Base-by-base conservation (phyloP, 2,329 filamentous ascomycete species). In the Xylaria digitata region DNA sequence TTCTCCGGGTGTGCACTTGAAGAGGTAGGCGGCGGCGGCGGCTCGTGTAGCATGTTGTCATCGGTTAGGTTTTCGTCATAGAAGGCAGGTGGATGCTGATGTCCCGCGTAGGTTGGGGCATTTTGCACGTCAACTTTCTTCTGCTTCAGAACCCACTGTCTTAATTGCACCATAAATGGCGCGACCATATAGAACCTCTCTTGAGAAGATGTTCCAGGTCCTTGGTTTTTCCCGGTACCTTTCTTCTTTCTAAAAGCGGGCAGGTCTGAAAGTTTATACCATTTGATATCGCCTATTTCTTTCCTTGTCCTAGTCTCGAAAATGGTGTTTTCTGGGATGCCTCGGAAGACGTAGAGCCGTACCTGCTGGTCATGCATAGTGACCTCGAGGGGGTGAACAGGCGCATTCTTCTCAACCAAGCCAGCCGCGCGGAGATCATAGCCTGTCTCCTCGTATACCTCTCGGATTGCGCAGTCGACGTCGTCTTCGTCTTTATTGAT, bases 141-240 rank as follows among this genome's bases (percentile, higher is more conserved):
- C 80, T 97, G 93, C 70, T 91, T 87, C n/a, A 89, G 83, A 53
- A 98, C 93, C 94, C 94, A 98, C 78, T 93, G 93, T 79, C 93
- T 94, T 55, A 99, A 80, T 6, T 89, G 92, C 1, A 89, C 89
- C 61, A 98, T 83, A 76, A 99, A 99, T 0, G 95, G 94, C 0
- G 94, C 94, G 19, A 99, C 96, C 93, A 98, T 97, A 80, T 97
- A 99, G 78, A 97, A 98, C 76, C 95, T 97, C 78, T 92, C 89
- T 72, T 91, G 92, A 2, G 84, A 80, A 15, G 82, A 81, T 13
- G 87, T 80, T 34, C 81, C 84, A 57, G 90, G 85, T 52, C 88
- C 85, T n/a, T 89, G 85, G 17, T 74, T 77, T 61, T 87, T 84
- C 13, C 82, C 82, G 54, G 78, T 78, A 19, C 83, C 84, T 30